phyloP scores from a whole-genome alignment of 495 filamentous ascomycete genomes.

The Xylona heveae region DNA sequence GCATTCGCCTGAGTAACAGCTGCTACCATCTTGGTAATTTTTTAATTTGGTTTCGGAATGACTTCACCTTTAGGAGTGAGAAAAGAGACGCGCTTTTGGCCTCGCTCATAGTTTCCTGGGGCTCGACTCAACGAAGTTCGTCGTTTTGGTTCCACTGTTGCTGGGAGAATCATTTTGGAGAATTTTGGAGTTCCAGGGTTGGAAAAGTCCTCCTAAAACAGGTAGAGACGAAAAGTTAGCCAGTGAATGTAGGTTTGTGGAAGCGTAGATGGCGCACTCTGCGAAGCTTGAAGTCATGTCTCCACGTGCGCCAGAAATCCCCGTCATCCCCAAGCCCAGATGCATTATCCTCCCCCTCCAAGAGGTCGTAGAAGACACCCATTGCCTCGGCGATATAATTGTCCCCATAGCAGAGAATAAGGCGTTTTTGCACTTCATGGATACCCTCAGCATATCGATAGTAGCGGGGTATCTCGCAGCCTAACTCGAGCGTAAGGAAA shows the following conservation, averaged over 20 bases:
- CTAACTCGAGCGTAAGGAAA: constrained; percentile 4
- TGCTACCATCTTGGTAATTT: too few species aligned
- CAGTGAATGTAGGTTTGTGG: background rate
- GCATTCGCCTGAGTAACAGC: too few species aligned
- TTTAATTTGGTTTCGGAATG: too few species aligned
- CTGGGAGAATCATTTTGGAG: constrained; percentile 2
- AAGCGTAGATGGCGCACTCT: constrained; percentile 1
- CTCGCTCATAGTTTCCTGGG: too few species aligned
- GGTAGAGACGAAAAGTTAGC: background rate
- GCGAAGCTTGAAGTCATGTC: constrained; percentile 4
- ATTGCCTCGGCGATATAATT: constrained; percentile 3
- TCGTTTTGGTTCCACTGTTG: too few species aligned
- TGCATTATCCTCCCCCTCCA: constrained; percentile 5
- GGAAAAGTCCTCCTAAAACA: constrained; percentile 2
- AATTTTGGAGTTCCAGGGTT: constrained; percentile 4
- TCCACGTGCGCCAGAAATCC: constrained; percentile 5
- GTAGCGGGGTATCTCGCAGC: constrained; percentile 1
- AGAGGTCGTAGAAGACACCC: constrained; percentile 3
- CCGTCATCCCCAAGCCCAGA: constrained; percentile 5
- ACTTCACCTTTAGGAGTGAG: too few species aligned
- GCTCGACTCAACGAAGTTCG: too few species aligned
- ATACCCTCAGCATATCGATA: constrained; percentile 6
- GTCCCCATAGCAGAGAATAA: constrained; percentile 4
- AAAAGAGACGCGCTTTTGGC: too few species aligned
- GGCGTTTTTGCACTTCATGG: constrained; percentile 3